Conservation (phyloP, 805 yeast species). For the Kregervanrija pseudodelftensis region DNA sequence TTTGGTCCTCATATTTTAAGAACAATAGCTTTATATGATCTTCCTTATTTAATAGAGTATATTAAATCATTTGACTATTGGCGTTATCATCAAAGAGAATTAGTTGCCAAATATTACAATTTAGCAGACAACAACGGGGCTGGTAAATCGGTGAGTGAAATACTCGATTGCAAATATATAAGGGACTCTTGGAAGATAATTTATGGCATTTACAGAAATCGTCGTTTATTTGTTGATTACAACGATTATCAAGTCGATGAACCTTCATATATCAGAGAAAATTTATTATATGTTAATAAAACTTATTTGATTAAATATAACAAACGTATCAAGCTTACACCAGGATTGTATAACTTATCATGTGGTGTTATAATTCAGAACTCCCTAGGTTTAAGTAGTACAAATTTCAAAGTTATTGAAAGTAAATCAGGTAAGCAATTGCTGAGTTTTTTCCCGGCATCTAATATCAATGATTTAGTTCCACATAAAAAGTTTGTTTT, state of each 20-base stretch:
- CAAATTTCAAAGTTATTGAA: slow-evolving; percentile 40
- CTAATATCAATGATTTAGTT: slow-evolving; percentile 49
- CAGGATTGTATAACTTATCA: slow-evolving; percentile 44
- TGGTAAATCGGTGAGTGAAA: slow-evolving; percentile 5
- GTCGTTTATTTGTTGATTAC: slow-evolving; percentile 44
- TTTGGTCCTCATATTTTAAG: slow-evolving; percentile 21
- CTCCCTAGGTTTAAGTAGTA: slow-evolving; percentile 52
- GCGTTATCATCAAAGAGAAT: slow-evolving; percentile 21
- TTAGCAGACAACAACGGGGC: slow-evolving; percentile 7
- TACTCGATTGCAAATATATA: slow-evolving; percentile 26
- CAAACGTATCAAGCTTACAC: slow-evolving; percentile 38
- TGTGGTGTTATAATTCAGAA: slow-evolving; percentile 47
- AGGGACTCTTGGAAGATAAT: slow-evolving; percentile 52
- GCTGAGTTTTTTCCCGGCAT: slow-evolving; percentile 47
- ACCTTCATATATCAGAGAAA: slow-evolving; percentile 32
- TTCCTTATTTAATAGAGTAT: slow-evolving; percentile 22
- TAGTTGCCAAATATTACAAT: slow-evolving; percentile 18
- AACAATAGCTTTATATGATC: slow-evolving; percentile 18
- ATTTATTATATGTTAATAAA: slow-evolving; percentile 39
- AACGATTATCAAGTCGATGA: slow-evolving; percentile 36
- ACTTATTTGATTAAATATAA: slow-evolving; percentile 42
- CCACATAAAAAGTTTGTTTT: slow-evolving; percentile 45
- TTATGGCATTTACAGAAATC: slow-evolving; percentile 42
- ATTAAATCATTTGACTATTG: slow-evolving; percentile 31
- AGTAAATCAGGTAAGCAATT: slow-evolving; percentile 23